A percentile compares a stretch with the other conserved stretches of the same genome.
phyloP scores from a whole-genome alignment of 805 yeast genomes.

The Hanseniaspora thailandica region DNA sequence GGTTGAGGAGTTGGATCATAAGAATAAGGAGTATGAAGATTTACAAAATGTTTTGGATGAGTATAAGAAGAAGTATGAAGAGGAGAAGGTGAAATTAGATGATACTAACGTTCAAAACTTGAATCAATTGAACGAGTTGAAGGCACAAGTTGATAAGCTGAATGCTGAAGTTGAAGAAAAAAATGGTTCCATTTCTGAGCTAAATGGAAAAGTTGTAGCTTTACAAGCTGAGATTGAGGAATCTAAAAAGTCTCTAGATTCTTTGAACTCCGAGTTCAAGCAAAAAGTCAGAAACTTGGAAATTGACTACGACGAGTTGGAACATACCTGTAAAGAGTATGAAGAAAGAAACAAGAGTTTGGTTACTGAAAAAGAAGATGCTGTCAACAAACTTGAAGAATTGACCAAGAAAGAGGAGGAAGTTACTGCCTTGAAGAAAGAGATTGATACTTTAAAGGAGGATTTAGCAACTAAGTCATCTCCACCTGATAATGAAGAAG shows the following conservation, averaged over 20 bases:
- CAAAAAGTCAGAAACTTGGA: constrained; percentile 11
- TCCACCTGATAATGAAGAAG: neutral
- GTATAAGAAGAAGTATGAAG: neutral
- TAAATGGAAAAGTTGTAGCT: constrained; percentile 15
- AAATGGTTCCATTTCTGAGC: neutral
- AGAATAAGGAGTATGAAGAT: constrained; percentile 7
- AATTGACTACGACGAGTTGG: constrained; percentile 19
- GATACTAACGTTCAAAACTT: neutral
- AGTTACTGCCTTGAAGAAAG: neutral
- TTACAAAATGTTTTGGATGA: neutral
- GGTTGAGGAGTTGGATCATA: constrained; percentile 8
- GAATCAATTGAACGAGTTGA: neutral
- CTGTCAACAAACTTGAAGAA: constrained; percentile 36
- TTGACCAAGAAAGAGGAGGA: constrained; percentile 17
- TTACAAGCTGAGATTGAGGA: constrained; percentile 23
- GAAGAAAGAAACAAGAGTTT: constrained; percentile 23
- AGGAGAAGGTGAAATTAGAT: neutral
- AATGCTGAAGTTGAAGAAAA: neutral
- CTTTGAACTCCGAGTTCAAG: constrained; percentile 19
- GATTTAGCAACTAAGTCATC: neutral
- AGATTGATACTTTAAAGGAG: neutral
- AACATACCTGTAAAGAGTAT: constrained; percentile 31
- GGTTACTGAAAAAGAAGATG: constrained; percentile 43
- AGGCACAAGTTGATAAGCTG: neutral
- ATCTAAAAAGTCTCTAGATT: constrained; percentile 16